These are phyloP conservation scores for Arabis alpina DNA, from an alignment of 345 rosid genomes.

Conservation along the genomic window DNA sequence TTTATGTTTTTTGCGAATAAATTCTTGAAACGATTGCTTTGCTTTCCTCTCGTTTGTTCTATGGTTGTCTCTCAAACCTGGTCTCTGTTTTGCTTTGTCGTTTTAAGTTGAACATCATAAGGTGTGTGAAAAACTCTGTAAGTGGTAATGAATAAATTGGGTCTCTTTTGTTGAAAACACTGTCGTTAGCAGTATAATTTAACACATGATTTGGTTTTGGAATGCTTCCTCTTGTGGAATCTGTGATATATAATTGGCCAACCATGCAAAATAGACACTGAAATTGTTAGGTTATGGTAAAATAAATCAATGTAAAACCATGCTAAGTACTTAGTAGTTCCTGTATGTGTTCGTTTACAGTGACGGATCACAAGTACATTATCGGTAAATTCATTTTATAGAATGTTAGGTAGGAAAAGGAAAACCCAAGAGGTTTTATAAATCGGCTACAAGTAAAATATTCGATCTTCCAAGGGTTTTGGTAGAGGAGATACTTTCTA, in stretches of 20 bases:
- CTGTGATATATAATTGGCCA: no score
- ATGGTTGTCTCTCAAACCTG: constrained; percentile 18
- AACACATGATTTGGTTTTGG: no score
- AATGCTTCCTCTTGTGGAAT: neutral
- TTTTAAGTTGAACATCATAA: constrained; percentile 23
- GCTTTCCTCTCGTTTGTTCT: constrained; percentile 18
- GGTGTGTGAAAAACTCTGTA: constrained; percentile 16
- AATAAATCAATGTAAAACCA: no score
- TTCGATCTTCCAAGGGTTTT: neutral
- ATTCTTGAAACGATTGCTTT: constrained; percentile 13
- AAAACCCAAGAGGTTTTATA: no score
- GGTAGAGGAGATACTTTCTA: neutral
- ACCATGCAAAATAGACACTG: no score
- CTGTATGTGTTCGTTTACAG: no score
- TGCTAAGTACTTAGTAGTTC: no score
- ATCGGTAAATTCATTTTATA: no score
- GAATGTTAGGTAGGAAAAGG: no score
- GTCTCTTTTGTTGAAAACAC: neutral
- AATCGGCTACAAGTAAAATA: neutral
- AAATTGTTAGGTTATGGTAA: no score
- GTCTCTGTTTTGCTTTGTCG: constrained; percentile 22
- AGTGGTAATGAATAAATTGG: constrained; percentile 26
- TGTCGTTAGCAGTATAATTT: no score
- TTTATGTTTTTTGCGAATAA: neutral
- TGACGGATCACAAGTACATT: no score